Evolutionary conservation across 805 yeast species (phyloP).

Genomic region (Lachancea nothofagi): DNA sequence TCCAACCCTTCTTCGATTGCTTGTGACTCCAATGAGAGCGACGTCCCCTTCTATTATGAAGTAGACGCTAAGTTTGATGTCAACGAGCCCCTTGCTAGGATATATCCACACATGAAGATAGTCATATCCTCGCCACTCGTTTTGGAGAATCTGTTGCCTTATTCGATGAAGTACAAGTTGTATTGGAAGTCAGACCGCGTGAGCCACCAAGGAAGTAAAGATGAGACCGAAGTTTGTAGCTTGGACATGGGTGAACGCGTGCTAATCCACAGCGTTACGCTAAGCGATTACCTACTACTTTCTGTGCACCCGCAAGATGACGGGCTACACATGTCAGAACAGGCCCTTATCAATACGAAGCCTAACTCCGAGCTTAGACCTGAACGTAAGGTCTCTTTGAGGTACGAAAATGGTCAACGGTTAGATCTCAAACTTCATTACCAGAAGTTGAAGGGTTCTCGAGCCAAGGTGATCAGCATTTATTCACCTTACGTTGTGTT

Average conservation of each 20-base stretch:
- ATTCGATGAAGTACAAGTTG: constrained; percentile 65
- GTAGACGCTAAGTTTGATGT: constrained; percentile 60
- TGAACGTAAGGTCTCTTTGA: constrained; percentile 49
- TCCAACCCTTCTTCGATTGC: constrained; percentile 48
- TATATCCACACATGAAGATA: constrained; percentile 81
- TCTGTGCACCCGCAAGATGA: constrained; percentile 58
- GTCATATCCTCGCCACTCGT: constrained; percentile 80
- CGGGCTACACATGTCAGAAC: constrained; percentile 34
- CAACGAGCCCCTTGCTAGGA: constrained; percentile 62
- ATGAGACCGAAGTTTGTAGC: constrained; percentile 10
- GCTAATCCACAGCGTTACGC: constrained; percentile 73
- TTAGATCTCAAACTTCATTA: constrained; percentile 63
- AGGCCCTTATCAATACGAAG: constrained; percentile 43
- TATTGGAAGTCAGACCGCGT: constrained; percentile 59
- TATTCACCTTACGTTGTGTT: constrained; percentile 80
- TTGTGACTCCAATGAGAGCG: constrained; percentile 47
- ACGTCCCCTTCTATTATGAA: constrained; percentile 58
- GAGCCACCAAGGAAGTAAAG: constrained; percentile 59
- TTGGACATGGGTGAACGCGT: constrained; percentile 62
- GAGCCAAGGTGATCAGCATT: constrained; percentile 58
- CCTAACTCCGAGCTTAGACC: constrained; percentile 46
- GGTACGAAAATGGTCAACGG: constrained; percentile 59
- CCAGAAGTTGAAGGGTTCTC: constrained; percentile 42
- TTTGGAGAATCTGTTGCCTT: constrained; percentile 79
- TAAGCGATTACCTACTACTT: constrained; percentile 63